Percentiles rank a stretch among this genome's conserved stretches.
phyloP scores from a whole-genome alignment of 164 flowering plant genomes.

The Nymphaea colorata region DNA sequence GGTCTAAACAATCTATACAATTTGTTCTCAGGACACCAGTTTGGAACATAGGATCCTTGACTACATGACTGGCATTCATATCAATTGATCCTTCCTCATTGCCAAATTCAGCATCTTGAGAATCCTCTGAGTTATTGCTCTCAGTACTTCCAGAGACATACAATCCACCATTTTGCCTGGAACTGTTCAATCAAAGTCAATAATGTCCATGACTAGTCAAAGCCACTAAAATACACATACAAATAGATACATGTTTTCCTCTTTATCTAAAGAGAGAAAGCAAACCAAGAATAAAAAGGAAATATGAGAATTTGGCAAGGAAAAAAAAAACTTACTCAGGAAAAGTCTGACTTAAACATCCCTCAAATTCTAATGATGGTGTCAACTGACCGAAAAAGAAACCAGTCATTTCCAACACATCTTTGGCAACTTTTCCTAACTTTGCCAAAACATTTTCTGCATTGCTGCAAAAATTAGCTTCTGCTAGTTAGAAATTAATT shows the following conservation, averaged over 20 bases:
- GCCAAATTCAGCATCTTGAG: constrained; percentile 18
- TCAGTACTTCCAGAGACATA: constrained; percentile 7
- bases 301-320: not conserved
- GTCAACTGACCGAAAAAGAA: constrained; percentile 54
- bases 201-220: no score
- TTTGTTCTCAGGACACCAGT: constrained; percentile 87
- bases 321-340: not conserved
- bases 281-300: not conserved
- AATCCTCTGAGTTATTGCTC: constrained; percentile 17
- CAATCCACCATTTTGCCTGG: constrained; percentile 8
- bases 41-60: constrained; percentile 45
- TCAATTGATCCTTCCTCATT: constrained; percentile 9
- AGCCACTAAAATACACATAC: no score
- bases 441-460: constrained; percentile 51
- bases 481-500: not conserved
- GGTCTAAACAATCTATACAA: constrained; percentile 97
- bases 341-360: constrained; percentile 9
- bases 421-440: constrained; percentile 50
- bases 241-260: no score
- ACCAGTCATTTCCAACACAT: constrained; percentile 63
- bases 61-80: constrained; percentile 10
- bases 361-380: constrained; percentile 25
- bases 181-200: not conserved
- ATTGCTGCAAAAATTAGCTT: constrained; percentile 28
- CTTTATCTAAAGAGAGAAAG: not conserved